Conservation (phyloP, 352 stramenopile genomes). For the Phytophthora niederhauseri region DNA sequence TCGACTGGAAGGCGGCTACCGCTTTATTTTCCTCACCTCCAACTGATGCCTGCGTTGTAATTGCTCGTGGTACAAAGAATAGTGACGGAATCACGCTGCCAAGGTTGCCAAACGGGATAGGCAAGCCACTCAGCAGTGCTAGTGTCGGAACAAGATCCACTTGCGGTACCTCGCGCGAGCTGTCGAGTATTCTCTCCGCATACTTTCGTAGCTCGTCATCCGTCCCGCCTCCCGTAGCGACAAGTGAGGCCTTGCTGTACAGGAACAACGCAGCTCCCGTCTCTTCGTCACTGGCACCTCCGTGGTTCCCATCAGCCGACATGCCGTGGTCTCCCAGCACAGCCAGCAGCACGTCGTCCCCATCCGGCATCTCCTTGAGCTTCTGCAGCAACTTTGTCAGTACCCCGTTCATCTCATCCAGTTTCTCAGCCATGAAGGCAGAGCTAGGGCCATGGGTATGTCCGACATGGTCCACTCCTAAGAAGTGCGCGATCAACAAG, state of each 20-base stretch:
- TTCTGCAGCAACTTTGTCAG: constrained; percentile 76
- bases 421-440: constrained; percentile 94
- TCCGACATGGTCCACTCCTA: constrained; percentile 98
- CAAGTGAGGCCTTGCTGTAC: constrained; percentile 70
- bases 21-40: constrained; percentile 12
- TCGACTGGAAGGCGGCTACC: constrained; percentile 40
- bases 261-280: constrained; percentile 95
- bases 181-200: constrained; percentile 31
- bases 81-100: constrained; percentile 94
- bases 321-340: constrained; percentile 99
- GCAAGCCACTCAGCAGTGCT: constrained; percentile 92
- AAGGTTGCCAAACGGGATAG: constrained; percentile 97
- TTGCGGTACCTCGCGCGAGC: constrained; percentile 77
- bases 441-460: constrained; percentile 97
- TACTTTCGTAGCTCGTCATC: constrained; percentile 29
- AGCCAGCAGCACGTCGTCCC: constrained; percentile 88
- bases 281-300: constrained; percentile 96
- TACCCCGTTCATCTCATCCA: constrained; percentile 96
- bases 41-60: background rate
- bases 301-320: constrained; percentile 98
- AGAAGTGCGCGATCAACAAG: constrained; percentile 86
- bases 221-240: constrained; percentile 16
- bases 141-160: constrained; percentile 98
- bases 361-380: constrained; percentile 53
- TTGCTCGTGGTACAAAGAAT: constrained; percentile 56